Conservation (phyloP, 2,329 filamentous ascomycete genomes). For the Cadophora luteo-olivacea region DNA sequence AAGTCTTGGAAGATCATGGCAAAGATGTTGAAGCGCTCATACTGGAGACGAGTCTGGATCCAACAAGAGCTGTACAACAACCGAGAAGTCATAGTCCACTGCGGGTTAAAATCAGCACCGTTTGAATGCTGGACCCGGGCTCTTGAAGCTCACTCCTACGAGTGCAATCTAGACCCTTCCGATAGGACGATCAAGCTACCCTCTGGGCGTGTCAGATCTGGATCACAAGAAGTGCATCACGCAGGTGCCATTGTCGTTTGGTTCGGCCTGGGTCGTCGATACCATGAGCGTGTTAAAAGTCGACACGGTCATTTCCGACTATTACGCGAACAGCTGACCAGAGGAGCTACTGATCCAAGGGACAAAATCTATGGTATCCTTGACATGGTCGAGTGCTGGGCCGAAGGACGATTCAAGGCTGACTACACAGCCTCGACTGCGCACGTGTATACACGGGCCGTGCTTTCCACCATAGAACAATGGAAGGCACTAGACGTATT, state of each 20-base stretch:
- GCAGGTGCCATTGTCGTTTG: background rate
- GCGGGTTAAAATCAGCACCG: background rate
- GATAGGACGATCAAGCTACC: background rate
- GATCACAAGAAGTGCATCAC: background rate
- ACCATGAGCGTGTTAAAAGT: background rate
- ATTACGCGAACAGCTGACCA: background rate
- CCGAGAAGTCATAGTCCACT: background rate
- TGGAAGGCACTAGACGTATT: background rate
- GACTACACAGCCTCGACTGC: background rate
- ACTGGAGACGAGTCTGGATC: slow-evolving; percentile 11
- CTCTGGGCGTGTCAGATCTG: background rate
- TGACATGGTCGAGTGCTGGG: background rate
- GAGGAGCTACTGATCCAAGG: background rate
- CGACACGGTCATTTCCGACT: background rate
- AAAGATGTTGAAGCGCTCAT: background rate
- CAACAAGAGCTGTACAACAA: background rate
- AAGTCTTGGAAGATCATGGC: background rate
- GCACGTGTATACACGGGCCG: background rate
- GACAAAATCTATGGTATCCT: slow-evolving; percentile 3
- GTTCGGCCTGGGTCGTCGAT: background rate
- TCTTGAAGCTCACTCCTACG: background rate
- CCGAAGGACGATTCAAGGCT: background rate
- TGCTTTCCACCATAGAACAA: background rate
- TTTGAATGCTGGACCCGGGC: background rate
- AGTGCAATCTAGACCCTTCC: background rate